Evolutionary conservation across 2,329 filamentous ascomycete species (phyloP).

Genomic region (Conoideocrella luteorostrata): DNA sequence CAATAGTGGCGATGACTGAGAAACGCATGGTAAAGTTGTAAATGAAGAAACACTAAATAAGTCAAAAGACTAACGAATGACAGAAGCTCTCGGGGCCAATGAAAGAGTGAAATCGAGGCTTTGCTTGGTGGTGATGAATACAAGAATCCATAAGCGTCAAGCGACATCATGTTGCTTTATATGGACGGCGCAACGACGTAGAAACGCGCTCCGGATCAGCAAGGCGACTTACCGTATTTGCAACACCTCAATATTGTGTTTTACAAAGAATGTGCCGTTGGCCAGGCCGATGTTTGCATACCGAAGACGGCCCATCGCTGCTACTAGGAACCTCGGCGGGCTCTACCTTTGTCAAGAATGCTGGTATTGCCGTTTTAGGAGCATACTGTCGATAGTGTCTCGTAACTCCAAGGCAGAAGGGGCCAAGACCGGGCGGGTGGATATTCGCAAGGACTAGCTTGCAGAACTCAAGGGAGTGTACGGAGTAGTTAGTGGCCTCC

Average conservation of each 20-base stretch:
- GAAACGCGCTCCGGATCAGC: conserved; percentile 7
- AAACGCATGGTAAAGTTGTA: conserved; percentile 23
- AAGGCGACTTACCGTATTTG: background rate
- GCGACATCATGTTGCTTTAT: conserved; percentile 21
- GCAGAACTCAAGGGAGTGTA: background rate
- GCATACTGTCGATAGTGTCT: background rate
- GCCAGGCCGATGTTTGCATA: conserved; percentile 1
- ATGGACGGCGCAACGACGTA: conserved; percentile 15
- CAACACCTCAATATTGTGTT: background rate
- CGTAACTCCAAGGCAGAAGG: background rate
- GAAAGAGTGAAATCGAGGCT: conserved; percentile 26
- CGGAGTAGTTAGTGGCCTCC: no score
- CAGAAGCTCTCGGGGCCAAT: conserved; percentile 19
- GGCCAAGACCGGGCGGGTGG: background rate
- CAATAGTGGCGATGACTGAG: conserved; percentile 22
- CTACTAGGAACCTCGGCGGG: background rate
- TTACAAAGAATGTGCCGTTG: background rate
- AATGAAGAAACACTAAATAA: conserved; percentile 13
- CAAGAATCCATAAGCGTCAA: conserved; percentile 8
- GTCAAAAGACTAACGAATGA: conserved; percentile 16
- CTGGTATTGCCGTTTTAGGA: background rate
- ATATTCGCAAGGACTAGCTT: background rate
- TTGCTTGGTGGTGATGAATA: conserved; percentile 15
- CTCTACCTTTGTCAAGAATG: conserved; percentile 4
- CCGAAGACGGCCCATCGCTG: background rate